A percentile compares a stretch with the other conserved stretches of the same genome.
Evolutionary conservation across 441 rosid species (phyloP).

Genomic region (Geranium incanum): DNA sequence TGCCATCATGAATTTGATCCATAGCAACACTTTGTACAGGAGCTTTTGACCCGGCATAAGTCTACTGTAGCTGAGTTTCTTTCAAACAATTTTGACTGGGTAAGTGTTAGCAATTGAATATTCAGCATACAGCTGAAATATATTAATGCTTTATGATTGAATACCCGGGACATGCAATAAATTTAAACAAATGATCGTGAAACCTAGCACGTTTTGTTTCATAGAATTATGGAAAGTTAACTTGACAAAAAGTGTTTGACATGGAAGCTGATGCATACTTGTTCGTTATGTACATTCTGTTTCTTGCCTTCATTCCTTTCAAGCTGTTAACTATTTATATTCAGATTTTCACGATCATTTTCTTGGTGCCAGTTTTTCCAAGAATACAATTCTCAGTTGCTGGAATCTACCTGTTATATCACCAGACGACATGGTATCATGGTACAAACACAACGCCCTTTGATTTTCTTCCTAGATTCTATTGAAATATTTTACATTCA

Average conservation of each 20-base stretch:
- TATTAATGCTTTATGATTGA: neutral
- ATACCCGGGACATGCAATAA: neutral
- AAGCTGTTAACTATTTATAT: no score
- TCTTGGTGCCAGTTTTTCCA: slow-evolving; percentile 45
- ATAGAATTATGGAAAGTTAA: neutral
- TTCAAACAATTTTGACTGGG: slow-evolving; percentile 59
- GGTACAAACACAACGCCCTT: slow-evolving; percentile 29
- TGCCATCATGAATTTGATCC: slow-evolving; percentile 2
- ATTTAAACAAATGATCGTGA: neutral
- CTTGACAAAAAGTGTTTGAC: neutral
- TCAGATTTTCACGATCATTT: neutral
- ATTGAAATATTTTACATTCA: no score
- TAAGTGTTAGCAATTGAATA: slow-evolving; percentile 19
- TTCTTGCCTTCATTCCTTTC: neutral
- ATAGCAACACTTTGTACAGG: slow-evolving; percentile 31
- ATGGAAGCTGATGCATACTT: neutral
- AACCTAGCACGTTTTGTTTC: neutral
- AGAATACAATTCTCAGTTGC: slow-evolving; percentile 53
- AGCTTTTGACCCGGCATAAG: slow-evolving; percentile 78
- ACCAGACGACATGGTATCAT: slow-evolving; percentile 71
- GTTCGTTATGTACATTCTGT: neutral
- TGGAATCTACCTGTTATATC: slow-evolving; percentile 57
- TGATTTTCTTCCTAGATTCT: neutral
- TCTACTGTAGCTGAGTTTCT: slow-evolving; percentile 72
- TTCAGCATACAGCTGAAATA: neutral